Base-by-base conservation (phyloP, 192 early-diverging fungal genomes). In the Entomortierella chlamydospora region DNA sequence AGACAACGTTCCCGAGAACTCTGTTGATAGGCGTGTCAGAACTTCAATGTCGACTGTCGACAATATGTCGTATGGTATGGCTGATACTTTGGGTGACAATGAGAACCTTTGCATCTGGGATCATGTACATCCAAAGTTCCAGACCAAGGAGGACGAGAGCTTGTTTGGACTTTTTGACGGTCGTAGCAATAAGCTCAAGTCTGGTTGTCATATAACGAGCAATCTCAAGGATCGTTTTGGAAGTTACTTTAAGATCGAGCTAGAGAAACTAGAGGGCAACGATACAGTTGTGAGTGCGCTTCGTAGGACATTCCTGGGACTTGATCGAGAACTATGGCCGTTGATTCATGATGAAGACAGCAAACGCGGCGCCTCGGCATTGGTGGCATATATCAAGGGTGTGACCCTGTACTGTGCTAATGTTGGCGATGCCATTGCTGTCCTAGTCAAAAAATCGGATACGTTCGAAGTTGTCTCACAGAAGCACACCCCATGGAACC, bases 81-180 rank as follows among this genome's bases (percentile, higher is more conserved):
- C 95, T 3, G 96, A 97, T 50, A 89, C 89, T 45, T 73, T 96
- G 23, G 93, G 91, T 33, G 88, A 63, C 30, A 83, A 84, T 30
- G 90, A 94, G 23, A 86, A 89, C 52, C 76, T 97, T 10, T 88
- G 91, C 4, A 87, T 92, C 17, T 95, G 95, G 94, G 95, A 97
- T 73, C 73, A 95, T 15, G 95, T 95, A 8, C 87, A 93, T 73
- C 93, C 95, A 17, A 86, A 91, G 47, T 94, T 97, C 71, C 85
- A 94, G 41, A 90, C 87, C 43, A 83, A 90, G n/a, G 93, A 95
- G 31, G 94, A 97, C 66, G 95, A 97, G 70, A 93, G 91, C 34
- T 65, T 97, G 1, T 96, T 97, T 86, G 95, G 92, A 9, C 68
- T 97, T 9, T 97, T 95, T 83, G 93, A 97, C 63, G 93, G 93